Base-by-base conservation (phyloP, 2,329 filamentous ascomycete genomes). In the Fusarium sp. region DNA sequence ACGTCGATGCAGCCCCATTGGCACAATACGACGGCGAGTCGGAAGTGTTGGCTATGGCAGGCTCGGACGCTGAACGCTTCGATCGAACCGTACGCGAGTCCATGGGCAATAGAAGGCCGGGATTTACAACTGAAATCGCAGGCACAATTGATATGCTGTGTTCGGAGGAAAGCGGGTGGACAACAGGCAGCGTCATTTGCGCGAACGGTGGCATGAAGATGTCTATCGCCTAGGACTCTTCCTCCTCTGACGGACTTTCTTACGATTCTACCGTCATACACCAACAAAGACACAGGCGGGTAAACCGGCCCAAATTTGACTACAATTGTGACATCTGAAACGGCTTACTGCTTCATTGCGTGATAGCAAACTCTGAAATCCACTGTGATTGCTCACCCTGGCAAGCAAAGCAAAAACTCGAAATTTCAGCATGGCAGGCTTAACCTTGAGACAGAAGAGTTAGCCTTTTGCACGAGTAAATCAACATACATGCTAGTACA, bases 81-180 rank as follows among this genome's bases (percentile, higher is more conserved):
- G 78, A 80, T 55, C 71, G 58, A 62, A 75, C 70, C 26, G 78
- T 80, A 42, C 73, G 74, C 51, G 73, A 75, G 56, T 65, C 63
- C 7, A 80, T 80, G 79, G 78, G 77, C 17, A 75, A 75, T 5
- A 67, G 76, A 55, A 63, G 79, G 24, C 79, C 79, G 1, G 79
- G 77, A 3, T 80, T 80, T 52, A 76, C 77, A 9, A 66, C 63
- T 40, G 91, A 93, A 79, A 84, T 93, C 78, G 91, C 91, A 1
- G 91, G 90, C 2, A 86, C 91, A 7, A 87, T 93, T 46, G 90
- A 86, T 10, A 92, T 93, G 90, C 80, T 93, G 40, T 92, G 90
- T 76, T 86, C 86, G 8, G 84, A 85, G 13, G 91, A 93, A 77
- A 85, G 84, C 39, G 86, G 84, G 3, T 93, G 90, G 90, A 90